Evolutionary conservation across 805 yeast species (phyloP).

Genomic region (Grigorovia humatica): DNA sequence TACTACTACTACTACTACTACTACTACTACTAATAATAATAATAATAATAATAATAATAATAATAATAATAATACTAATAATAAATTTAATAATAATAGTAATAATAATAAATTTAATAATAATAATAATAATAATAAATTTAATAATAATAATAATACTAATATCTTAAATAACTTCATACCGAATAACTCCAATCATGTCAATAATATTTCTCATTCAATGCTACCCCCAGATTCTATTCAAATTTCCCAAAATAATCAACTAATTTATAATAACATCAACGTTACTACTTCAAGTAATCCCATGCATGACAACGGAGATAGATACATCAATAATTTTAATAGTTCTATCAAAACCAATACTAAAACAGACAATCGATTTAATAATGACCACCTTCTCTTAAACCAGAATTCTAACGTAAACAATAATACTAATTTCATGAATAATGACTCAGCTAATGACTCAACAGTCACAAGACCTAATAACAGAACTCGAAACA

Average conservation of each 20-base stretch:
- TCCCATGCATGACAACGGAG: neutral
- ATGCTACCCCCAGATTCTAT: neutral
- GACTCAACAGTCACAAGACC: neutral
- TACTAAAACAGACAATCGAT: neutral
- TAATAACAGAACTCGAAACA: too few species aligned
- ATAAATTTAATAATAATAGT: too few species aligned
- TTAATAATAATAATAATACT: neutral
- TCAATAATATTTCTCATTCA: neutral
- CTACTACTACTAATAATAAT: neutral
- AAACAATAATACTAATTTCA: too few species aligned
- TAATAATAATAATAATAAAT: neutral
- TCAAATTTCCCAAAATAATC: neutral
- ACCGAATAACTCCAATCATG: neutral
- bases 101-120: neutral
- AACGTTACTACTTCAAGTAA: neutral
- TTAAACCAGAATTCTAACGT: neutral
- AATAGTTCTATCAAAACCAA: neutral
- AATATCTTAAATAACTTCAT: neutral
- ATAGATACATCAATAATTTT: neutral
- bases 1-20: neutral
- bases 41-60: neutral
- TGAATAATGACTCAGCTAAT: too few species aligned
- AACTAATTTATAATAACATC: too few species aligned
- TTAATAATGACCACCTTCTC: neutral
- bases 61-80: neutral